Percentiles rank a stretch among this genome's conserved stretches.
phyloP scores from a whole-genome alignment of 768 basidiomycete genomes.

The Lepiota subincarnata region DNA sequence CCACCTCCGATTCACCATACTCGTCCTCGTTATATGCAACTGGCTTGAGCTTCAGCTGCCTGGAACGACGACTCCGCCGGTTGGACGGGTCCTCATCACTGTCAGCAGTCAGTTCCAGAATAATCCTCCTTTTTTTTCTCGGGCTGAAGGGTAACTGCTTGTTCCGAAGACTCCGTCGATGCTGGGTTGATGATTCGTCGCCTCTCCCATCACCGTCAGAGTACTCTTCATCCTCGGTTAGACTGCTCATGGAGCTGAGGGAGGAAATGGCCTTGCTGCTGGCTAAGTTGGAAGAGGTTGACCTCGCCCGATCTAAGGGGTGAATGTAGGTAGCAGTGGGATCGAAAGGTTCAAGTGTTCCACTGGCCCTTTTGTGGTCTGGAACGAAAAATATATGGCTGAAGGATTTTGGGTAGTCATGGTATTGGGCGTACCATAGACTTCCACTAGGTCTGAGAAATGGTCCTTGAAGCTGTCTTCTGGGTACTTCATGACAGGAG shows the following conservation, averaged over 20 bases:
- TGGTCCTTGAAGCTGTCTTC: conserved; percentile 32
- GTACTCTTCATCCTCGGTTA: conserved; percentile 22
- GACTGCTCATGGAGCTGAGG: conserved; percentile 26
- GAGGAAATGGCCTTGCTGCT: conserved; percentile 19
- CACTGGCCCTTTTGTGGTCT: conserved; percentile 47
- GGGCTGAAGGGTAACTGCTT: conserved; percentile 9
- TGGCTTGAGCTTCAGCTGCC: conserved; percentile 8
- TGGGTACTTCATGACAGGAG: conserved; percentile 34
- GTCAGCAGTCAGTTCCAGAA: conserved; percentile 2
- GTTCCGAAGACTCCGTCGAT: background rate
- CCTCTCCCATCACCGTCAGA: conserved; percentile 18
- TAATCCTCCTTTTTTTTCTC: conserved; percentile 1
- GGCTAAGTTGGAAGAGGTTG: conserved; percentile 27
- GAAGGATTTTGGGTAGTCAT: conserved; percentile 11
- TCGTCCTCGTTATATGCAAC: background rate
- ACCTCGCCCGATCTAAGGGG: conserved; percentile 50
- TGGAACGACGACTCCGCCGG: background rate
- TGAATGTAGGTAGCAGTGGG: conserved; percentile 57
- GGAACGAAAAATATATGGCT: background rate
- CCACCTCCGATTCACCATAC: conserved; percentile 5
- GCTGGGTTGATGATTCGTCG: conserved; percentile 19
- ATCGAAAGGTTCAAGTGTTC: conserved; percentile 50
- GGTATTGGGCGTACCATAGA: conserved; percentile 45
- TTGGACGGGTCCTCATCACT: background rate
- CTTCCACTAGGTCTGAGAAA: conserved; percentile 43